Percentiles rank a stretch among this genome's conserved stretches.
These are phyloP conservation scores for Scorias spongiosa DNA, from an alignment of 2,329 filamentous ascomycete genomes.

Conservation along the genomic window DNA sequence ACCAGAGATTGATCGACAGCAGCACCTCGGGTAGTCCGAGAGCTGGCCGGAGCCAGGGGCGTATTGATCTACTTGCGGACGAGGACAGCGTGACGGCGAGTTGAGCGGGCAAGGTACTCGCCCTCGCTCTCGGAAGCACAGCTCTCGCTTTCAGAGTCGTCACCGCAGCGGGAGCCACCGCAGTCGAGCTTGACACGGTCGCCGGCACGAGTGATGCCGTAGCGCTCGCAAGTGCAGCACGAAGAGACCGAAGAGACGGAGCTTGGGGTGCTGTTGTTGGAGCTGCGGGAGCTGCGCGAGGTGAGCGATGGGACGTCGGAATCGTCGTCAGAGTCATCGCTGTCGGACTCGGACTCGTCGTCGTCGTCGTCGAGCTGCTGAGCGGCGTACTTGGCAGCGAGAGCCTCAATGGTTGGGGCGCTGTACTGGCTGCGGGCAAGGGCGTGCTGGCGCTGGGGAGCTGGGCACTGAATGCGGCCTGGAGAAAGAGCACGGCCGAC, in stretches of 20 bases:
- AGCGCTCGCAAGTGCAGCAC: conserved; percentile 85
- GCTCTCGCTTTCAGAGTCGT: conserved; percentile 52
- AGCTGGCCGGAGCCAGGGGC: too few relatives aligned
- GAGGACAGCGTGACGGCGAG: conserved; percentile 31
- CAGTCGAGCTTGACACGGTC: conserved; percentile 94
- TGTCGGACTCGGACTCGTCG: conserved; percentile 45
- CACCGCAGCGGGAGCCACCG: conserved; percentile 75
- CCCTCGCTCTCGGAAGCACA: conserved; percentile 53
- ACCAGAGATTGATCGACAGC: too few relatives aligned
- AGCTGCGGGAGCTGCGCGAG: conserved; percentile 64
- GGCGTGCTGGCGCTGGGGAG: conserved; percentile 73
- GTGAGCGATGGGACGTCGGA: conserved; percentile 39
- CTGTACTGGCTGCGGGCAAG: conserved; percentile 72
- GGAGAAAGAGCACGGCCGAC: conserved; percentile 80
- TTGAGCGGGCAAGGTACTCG: conserved; percentile 16
- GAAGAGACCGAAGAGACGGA: conserved; percentile 36
- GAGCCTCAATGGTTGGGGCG: conserved; percentile 61
- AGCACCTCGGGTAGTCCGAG: too few relatives aligned
- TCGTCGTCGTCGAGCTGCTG: conserved; percentile 39
- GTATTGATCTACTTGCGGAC: conserved; percentile 15
- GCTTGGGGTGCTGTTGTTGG: conserved; percentile 40
- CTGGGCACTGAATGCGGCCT: conserved; percentile 80
- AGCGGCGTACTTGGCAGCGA: conserved; percentile 47
- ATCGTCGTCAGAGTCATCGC: conserved; percentile 35
- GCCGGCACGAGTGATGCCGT: conserved; percentile 81